Conservation (phyloP, 768 basidiomycete species). For the Xerocomellus chrysenteron region DNA sequence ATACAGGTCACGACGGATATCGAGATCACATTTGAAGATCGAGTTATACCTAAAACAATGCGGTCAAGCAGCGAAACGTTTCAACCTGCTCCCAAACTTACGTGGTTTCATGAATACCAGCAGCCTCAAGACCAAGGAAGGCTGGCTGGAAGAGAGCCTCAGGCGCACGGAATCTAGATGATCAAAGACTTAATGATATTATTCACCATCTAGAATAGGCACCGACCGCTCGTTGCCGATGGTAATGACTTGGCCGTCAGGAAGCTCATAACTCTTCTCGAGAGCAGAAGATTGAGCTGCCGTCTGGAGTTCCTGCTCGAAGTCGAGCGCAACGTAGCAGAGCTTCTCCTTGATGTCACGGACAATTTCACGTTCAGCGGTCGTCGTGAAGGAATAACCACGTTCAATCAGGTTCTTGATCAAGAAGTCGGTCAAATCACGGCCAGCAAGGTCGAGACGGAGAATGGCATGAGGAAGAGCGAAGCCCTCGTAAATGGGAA, state of each 20-base stretch:
- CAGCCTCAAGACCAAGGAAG: slow-evolving; percentile 68
- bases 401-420: slow-evolving; percentile 88
- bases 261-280: slow-evolving; percentile 93
- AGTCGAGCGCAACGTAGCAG: slow-evolving; percentile 93
- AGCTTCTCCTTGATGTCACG: slow-evolving; percentile 94
- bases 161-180: slow-evolving; percentile 51
- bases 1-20: slow-evolving; percentile 43
- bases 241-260: slow-evolving; percentile 91
- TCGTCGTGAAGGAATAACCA: slow-evolving; percentile 92
- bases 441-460: slow-evolving; percentile 89
- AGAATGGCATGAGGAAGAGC: slow-evolving; percentile 90
- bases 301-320: slow-evolving; percentile 90
- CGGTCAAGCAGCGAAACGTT: neutral
- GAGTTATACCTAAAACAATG: slow-evolving; percentile 49
- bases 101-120: slow-evolving; percentile 79
- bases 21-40: slow-evolving; percentile 67
- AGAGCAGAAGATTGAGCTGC: slow-evolving; percentile 86
- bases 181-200: neutral
- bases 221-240: slow-evolving; percentile 63
- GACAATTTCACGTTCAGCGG: slow-evolving; percentile 92
- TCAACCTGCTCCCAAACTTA: slow-evolving; percentile 18
- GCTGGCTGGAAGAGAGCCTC: slow-evolving; percentile 60
- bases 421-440: slow-evolving; percentile 84
- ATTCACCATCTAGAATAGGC: too few relatives aligned
- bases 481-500: slow-evolving; percentile 96